Evolutionary conservation across 2,329 filamentous ascomycete genomes (phyloP).

Genomic region (Magnaporthiopsis incrustans): DNA sequence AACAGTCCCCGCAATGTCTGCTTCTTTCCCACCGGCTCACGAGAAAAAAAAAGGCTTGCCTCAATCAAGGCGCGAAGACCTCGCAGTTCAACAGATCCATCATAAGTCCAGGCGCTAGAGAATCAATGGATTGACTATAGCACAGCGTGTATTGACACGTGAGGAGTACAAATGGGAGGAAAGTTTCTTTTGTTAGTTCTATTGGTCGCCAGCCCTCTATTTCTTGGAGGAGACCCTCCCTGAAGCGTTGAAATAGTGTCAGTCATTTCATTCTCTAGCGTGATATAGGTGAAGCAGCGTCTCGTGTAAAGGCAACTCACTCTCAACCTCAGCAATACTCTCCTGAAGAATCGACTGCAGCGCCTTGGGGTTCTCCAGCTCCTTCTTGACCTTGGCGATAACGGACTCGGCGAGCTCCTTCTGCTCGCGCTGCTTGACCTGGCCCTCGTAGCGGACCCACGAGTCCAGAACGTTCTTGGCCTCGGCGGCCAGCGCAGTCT

Average conservation of each 20-base stretch:
- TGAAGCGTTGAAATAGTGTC: constrained; percentile 26
- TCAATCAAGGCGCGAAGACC: no score
- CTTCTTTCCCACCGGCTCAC: neutral
- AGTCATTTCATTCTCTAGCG: constrained; percentile 17
- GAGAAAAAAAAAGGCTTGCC: no score
- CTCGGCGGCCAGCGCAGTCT: constrained; percentile 83
- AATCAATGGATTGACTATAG: constrained; percentile 16
- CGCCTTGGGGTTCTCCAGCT: constrained; percentile 94
- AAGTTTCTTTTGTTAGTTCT: constrained; percentile 22
- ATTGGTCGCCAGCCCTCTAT: constrained; percentile 38
- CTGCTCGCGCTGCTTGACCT: constrained; percentile 99
- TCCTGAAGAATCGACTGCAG: constrained; percentile 98
- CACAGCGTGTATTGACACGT: constrained; percentile 12
- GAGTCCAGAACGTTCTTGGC: constrained; percentile 94
- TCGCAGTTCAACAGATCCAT: neutral
- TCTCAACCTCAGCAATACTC: constrained; percentile 92
- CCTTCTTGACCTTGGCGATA: constrained; percentile 97
- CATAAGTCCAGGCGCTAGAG: neutral
- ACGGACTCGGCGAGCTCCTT: constrained; percentile 85
- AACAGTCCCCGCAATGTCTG: neutral
- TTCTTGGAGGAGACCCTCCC: constrained; percentile 57
- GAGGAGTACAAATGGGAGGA: constrained; percentile 11
- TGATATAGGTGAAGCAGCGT: neutral
- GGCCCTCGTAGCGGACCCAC: constrained; percentile 96
- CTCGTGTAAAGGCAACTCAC: constrained; percentile 38